Evolutionary conservation across 2,329 filamentous ascomycete genomes (phyloP), one percentile per base, ranked within the genome.

Genomic region (Colletotrichum euphorbiae): DNA sequence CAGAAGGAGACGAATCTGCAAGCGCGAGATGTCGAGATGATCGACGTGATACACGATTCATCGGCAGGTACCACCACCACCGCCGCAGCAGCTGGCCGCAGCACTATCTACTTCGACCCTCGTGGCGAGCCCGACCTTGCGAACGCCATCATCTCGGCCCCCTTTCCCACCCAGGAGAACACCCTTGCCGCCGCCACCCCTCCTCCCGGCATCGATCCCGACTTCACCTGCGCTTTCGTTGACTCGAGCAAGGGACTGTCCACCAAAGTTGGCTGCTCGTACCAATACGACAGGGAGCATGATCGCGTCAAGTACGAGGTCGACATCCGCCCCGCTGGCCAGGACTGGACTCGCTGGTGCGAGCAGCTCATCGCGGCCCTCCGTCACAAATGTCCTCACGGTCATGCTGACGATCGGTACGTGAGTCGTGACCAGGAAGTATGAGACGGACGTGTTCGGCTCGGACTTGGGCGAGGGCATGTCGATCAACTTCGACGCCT

Each of bases 241-340:
- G 43, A 58, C 11, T 31, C 19, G 5, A 62, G 13, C 17, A 40
- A 19, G 28, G 55, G n/a, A 21, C 21, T 56, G 6, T 42, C 21
- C 6, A 38, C 45, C 6, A 31, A 13, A 15, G 52, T 38, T n/a
- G 21, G 51, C 31, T 63, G 61, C 24, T 63, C 61, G 9, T 57
- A 50, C 43, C 11, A 28, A 21, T 31, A 21, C 17, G 31, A 40
- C 19, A 17, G 42, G n/a, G 9, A 17, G 15, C 11, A 17, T 5
- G 12, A 50, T 33, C 31, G 24, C 19, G 38, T 63, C 8, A 48
- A 63, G 31, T 63, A 63, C 61, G 50, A 57, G 31, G n/a, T 63
- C n/a, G 52, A 38, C 33, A 50, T 63, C 33, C 19, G 33, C 15
- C 51, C 61, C 3, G 58, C 61, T n/a, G 52, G 61, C 33, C 61